Percentiles rank a stretch among this genome's conserved stretches.
Conservation (phyloP, 2,329 filamentous ascomycete species). For the Chaetomium sp. region DNA sequence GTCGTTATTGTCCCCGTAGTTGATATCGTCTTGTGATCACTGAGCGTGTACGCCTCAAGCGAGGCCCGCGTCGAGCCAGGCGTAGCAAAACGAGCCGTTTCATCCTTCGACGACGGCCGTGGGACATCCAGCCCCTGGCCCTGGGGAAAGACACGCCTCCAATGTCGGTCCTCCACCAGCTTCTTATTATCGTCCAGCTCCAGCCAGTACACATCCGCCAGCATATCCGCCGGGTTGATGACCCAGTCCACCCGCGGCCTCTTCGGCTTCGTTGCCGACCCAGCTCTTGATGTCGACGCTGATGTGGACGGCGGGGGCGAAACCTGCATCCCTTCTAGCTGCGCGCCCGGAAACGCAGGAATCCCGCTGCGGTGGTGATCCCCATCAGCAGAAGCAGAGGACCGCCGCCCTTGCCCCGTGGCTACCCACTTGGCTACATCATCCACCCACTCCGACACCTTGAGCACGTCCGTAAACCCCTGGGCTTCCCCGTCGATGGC, state of each 20-base stretch:
- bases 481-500: conserved; percentile 66
- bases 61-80: conserved; percentile 19
- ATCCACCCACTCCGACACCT: conserved; percentile 72
- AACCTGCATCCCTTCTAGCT: conserved; percentile 36
- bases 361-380: conserved; percentile 21
- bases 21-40: conserved; percentile 18
- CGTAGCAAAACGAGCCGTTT: conserved; percentile 11
- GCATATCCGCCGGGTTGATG: conserved; percentile 72
- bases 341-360: conserved; percentile 42
- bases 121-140: conserved; percentile 20
- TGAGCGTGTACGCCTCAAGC: conserved; percentile 7
- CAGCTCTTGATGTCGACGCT: conserved; percentile 19
- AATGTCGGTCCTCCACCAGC: conserved; percentile 73
- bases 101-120: conserved; percentile 26
- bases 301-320: conserved; percentile 38
- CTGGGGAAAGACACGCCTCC: conserved; percentile 62
- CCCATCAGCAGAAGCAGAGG: background rate
- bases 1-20: no score
- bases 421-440: conserved; percentile 49
- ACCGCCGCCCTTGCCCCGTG: conserved; percentile 26
- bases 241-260: conserved; percentile 80
- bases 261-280: conserved; percentile 51
- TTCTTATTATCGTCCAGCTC: conserved; percentile 75
- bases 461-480: conserved; percentile 68
- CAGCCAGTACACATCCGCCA: conserved; percentile 88